phyloP scores from a whole-genome alignment of 192 early-diverging fungal genomes.

The Coemansia sp. region DNA sequence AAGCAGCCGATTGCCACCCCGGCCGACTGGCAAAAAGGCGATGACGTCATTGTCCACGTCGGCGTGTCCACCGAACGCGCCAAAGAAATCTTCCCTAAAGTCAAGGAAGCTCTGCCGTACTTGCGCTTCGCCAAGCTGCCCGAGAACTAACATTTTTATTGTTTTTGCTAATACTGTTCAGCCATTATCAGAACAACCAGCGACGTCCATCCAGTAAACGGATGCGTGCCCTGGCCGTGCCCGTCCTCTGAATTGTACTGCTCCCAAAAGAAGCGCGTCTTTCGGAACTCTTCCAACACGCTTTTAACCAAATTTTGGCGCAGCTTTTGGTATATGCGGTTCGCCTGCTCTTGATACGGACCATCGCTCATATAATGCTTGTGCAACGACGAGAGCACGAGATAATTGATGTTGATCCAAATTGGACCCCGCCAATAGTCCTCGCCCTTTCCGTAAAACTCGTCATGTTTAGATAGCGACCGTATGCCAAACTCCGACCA shows the following conservation, averaged over 20 bases:
- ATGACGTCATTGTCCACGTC: conserved; percentile 91
- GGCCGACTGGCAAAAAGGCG: conserved; percentile 85
- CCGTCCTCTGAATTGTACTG: conserved; percentile 82
- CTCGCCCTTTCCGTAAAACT: conserved; percentile 75
- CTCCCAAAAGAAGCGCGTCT: conserved; percentile 87
- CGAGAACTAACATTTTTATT: conserved; percentile 5
- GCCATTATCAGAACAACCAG: conserved; percentile 83
- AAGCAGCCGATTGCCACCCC: conserved; percentile 89
- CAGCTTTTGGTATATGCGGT: conserved; percentile 71
- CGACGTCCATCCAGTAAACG: conserved; percentile 94
- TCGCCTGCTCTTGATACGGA: conserved; percentile 67
- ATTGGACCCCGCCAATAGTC: conserved; percentile 95
- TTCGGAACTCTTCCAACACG: conserved; percentile 70
- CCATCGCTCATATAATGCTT: conserved; percentile 65
- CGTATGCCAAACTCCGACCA: conserved; percentile 80
- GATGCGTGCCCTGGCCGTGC: conserved; percentile 77
- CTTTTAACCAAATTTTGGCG: conserved; percentile 75
- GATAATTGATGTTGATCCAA: conserved; percentile 92
- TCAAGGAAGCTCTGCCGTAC: conserved; percentile 80
- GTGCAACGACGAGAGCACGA: conserved; percentile 70
- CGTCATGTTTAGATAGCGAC: conserved; percentile 63
- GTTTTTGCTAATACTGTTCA: conserved; percentile 59
- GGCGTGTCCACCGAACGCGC: conserved; percentile 81
- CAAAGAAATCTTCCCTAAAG: conserved; percentile 78
- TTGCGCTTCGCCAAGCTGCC: conserved; percentile 62